phyloP scores from a whole-genome alignment of 2,329 filamentous ascomycete genomes.

The Penicillium expansum region DNA sequence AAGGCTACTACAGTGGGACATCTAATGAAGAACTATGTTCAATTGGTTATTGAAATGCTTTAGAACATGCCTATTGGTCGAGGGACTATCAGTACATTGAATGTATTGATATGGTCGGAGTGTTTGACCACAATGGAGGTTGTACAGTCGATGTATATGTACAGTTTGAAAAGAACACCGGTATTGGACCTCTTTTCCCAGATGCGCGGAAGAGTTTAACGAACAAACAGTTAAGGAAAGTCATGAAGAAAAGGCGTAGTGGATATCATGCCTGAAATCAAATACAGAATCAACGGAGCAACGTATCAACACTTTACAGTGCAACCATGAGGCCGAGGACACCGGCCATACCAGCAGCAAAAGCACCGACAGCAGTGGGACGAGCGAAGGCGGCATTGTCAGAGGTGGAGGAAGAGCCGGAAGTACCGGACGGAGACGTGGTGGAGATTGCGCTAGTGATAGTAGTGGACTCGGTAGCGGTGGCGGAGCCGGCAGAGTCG shows the following conservation, averaged over 20 bases:
- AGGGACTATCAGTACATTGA: not conserved
- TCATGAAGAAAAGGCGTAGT: not conserved
- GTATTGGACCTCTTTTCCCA: not conserved
- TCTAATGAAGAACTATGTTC: not conserved
- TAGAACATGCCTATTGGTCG: not conserved
- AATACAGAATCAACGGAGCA: not conserved
- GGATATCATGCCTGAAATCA: not conserved
- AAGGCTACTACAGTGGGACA: not conserved
- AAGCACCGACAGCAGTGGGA: constrained; percentile 22
- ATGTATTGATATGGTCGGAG: not conserved
- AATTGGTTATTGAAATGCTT: not conserved
- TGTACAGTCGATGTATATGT: constrained; percentile 3
- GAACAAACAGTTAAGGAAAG: not conserved
- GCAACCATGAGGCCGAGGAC: constrained; percentile 31
- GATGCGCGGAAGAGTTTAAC: not conserved
- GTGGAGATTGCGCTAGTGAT: constrained; percentile 6
- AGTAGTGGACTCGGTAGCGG: constrained; percentile 16
- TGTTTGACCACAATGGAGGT: not conserved
- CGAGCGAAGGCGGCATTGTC: constrained; percentile 22
- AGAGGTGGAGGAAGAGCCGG: constrained; percentile 8
- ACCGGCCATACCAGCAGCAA: constrained; percentile 28
- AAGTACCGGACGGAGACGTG: constrained; percentile 9
- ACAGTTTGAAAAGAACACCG: constrained; percentile 2
- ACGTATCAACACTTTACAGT: constrained; percentile 22
- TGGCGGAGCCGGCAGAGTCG: constrained; percentile 20